phyloP scores from a whole-genome alignment of 805 yeast genomes.

The Henningerozyma blattae region DNA sequence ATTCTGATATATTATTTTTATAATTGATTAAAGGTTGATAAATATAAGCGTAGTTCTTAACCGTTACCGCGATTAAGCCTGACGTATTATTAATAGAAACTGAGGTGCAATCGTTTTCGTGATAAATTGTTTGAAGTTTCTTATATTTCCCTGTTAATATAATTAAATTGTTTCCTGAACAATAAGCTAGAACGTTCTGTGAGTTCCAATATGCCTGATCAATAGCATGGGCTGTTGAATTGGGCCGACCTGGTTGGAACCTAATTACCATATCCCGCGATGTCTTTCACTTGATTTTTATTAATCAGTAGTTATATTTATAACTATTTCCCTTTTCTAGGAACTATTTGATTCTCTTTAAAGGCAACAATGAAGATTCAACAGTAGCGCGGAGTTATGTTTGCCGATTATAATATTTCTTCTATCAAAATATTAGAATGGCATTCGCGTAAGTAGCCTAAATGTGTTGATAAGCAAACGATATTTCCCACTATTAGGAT shows the following conservation, averaged over 20 bases:
- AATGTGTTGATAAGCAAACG: too few relatives aligned
- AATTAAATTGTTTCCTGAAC: slow-evolving; percentile 81
- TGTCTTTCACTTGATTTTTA: too few relatives aligned
- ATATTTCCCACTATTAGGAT: too few relatives aligned
- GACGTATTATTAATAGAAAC: slow-evolving; percentile 49
- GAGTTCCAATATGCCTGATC: slow-evolving; percentile 55
- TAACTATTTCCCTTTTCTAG: too few relatives aligned
- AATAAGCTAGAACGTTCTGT: slow-evolving; percentile 55
- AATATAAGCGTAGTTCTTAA: slow-evolving; percentile 32
- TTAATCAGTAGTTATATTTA: too few relatives aligned
- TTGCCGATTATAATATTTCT: too few relatives aligned
- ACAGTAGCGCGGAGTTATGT: too few relatives aligned
- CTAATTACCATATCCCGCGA: slow-evolving; percentile 61
- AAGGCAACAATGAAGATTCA: too few relatives aligned
- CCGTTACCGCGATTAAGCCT: slow-evolving; percentile 51
- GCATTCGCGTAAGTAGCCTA: too few relatives aligned
- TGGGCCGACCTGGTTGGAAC: slow-evolving; percentile 82
- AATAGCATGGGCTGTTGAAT: slow-evolving; percentile 40
- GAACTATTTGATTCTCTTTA: too few relatives aligned
- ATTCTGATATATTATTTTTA: slow-evolving; percentile 29
- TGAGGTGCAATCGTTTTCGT: slow-evolving; percentile 54
- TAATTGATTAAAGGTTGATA: slow-evolving; percentile 44
- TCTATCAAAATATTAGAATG: too few relatives aligned
- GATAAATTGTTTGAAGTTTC: slow-evolving; percentile 65
- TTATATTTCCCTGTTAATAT: slow-evolving; percentile 39